Evolutionary conservation across 2,329 filamentous ascomycete species (phyloP).

Genomic region (Colletotrichum navitas): DNA sequence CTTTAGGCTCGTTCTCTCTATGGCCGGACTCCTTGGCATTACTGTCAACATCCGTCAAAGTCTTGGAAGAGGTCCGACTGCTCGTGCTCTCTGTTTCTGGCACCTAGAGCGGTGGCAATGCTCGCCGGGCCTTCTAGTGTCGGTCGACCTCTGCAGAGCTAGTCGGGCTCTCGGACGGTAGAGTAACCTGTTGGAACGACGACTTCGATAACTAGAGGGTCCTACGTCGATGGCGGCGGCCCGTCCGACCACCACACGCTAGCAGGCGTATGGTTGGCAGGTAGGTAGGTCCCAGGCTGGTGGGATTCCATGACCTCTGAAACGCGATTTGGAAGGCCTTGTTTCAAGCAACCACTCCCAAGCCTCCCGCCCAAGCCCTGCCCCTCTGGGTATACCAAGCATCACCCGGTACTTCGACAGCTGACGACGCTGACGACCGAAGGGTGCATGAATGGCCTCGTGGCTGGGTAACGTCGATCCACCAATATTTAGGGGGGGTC

Average conservation of each 20-base stretch:
- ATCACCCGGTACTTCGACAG: background rate
- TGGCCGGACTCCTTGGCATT: background rate
- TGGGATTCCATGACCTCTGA: constrained; percentile 28
- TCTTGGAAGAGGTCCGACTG: constrained; percentile 10
- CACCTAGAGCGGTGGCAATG: constrained; percentile 12
- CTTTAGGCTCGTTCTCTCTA: background rate
- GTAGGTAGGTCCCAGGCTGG: constrained; percentile 22
- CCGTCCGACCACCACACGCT: background rate
- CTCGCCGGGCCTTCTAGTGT: constrained; percentile 15
- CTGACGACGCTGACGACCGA: constrained; percentile 29
- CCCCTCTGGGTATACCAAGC: background rate
- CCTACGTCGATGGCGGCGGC: constrained; percentile 4
- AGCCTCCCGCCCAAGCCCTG: constrained; percentile 6
- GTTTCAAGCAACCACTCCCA: constrained; percentile 31
- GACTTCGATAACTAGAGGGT: constrained; percentile 8
- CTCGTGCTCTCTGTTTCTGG: background rate
- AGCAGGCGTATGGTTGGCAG: background rate
- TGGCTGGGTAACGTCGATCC: constrained; percentile 31
- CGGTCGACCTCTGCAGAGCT: constrained; percentile 23
- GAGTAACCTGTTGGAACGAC: constrained; percentile 7
- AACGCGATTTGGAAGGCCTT: constrained; percentile 33
- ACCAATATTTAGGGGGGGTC: constrained; percentile 21
- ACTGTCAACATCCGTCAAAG: constrained; percentile 30
- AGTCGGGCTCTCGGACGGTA: constrained; percentile 20
- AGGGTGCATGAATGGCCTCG: constrained; percentile 31